A percentile compares a stretch with the other conserved stretches of the same genome.
These are phyloP conservation scores for Ascochyta lentis DNA, from an alignment of 2,329 filamentous ascomycete species.

Conservation along the genomic window DNA sequence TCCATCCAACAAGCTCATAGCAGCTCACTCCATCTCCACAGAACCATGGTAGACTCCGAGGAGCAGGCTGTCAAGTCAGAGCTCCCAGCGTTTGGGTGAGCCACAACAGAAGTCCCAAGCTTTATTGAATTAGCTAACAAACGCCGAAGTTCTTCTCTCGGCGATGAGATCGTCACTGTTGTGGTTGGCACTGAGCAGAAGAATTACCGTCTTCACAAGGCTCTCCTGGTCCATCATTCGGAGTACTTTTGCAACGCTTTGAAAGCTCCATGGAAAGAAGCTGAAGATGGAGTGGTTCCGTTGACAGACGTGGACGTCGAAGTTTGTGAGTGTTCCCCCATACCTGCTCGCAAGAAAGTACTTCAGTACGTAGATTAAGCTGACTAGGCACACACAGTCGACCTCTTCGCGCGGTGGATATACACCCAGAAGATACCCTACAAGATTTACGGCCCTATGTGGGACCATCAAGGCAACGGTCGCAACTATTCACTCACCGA, in stretches of 20 bases:
- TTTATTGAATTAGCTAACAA: too few species aligned
- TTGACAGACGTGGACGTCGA: neutral
- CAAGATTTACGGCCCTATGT: neutral
- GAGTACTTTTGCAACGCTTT: constrained; percentile 25
- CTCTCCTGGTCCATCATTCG: constrained; percentile 15
- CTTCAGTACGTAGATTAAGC: too few species aligned
- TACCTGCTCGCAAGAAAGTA: too few species aligned
- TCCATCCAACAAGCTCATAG: too few species aligned
- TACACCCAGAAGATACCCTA: neutral
- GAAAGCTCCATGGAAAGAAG: constrained; percentile 17
- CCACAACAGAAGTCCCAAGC: too few species aligned
- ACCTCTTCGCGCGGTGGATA: neutral
- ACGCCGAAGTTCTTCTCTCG: too few species aligned
- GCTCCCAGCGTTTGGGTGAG: too few species aligned
- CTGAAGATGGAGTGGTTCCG: neutral
- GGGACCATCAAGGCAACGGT: neutral
- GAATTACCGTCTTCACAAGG: constrained; percentile 20
- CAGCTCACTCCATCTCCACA: too few species aligned
- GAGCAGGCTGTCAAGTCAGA: too few species aligned
- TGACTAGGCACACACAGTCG: too few species aligned
- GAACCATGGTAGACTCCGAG: too few species aligned
- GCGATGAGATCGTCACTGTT: neutral
- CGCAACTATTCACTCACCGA: too few species aligned
- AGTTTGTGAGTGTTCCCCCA: neutral
- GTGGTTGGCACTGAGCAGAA: constrained; percentile 13